These are phyloP conservation scores for Lachnellula arida DNA, from an alignment of 2,329 filamentous ascomycete species.

Conservation along the genomic window DNA sequence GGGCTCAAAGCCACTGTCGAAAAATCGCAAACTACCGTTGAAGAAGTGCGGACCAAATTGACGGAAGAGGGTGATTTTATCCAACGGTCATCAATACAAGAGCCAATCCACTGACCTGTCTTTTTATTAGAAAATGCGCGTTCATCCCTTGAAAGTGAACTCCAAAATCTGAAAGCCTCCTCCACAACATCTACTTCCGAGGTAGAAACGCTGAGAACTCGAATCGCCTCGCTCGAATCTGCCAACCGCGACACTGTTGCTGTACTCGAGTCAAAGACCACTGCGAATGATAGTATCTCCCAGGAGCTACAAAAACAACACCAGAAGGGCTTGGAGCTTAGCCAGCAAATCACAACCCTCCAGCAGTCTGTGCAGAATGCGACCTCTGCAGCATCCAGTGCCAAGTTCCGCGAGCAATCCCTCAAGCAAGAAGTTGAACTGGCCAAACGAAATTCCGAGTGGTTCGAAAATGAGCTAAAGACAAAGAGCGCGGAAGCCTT, in stretches of 20 bases:
- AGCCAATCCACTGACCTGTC: constrained; percentile 13
- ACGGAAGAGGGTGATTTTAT: constrained; percentile 67
- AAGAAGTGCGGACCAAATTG: constrained; percentile 75
- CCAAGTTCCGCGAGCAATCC: constrained; percentile 86
- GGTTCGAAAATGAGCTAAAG: constrained; percentile 87
- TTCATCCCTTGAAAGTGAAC: constrained; percentile 72
- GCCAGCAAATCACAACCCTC: constrained; percentile 73
- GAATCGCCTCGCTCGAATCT: constrained; percentile 80
- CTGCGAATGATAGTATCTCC: constrained; percentile 77
- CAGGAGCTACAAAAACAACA: constrained; percentile 86
- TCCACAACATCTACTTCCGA: constrained; percentile 70
- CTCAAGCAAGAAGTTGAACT: constrained; percentile 87
- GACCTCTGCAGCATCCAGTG: constrained; percentile 71
- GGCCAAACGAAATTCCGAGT: constrained; percentile 85
- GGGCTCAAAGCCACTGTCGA: constrained; percentile 76
- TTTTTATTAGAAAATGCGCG: constrained; percentile 64
- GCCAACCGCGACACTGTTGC: constrained; percentile 88
- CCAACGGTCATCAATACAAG: not conserved
- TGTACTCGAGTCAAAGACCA: constrained; percentile 84
- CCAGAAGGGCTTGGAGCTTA: constrained; percentile 77
- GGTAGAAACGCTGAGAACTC: constrained; percentile 70
- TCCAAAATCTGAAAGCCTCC: constrained; percentile 72
- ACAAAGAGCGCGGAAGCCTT: constrained; percentile 82
- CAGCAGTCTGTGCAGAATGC: constrained; percentile 82
- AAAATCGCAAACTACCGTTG: constrained; percentile 77